Evolutionary conservation across 139 green algal genomes (phyloP), one percentile per base, ranked within the genome.

Genomic region (Micromonas commoda): DNA sequence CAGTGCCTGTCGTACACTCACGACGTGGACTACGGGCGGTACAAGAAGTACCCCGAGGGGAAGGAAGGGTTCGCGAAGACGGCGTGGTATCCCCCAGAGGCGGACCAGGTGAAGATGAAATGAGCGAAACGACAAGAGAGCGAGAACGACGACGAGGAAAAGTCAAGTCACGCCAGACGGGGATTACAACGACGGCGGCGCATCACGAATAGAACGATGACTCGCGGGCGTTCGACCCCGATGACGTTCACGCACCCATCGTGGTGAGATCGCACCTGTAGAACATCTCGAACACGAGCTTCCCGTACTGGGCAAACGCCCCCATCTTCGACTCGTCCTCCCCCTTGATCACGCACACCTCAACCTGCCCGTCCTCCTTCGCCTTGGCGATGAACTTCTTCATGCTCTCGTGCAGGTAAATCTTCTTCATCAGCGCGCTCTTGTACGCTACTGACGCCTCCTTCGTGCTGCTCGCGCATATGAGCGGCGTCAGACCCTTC

Each of bases 1-100:
- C 5, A 72, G 63, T 80, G 74, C 38, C 32, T 80, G 24, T 64
- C 28, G 2, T 80, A 73, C 33, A 80, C 74, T n/a, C 74, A 80
- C 38, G 74, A 80, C 54, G 6, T 33, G 57, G 74, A 80, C 74
- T 72, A 73, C 35, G 28, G 29, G 57, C 38, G 28, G 5, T 71
- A 63, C n/a, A 80, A 80, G 54, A 57, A 9, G 45, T 57, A 57
- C 45, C 45, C 45, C 9, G 9, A 54, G 9, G 68, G 35, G 31
- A 24, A 54, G 32, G 35, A 76, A 28, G 31, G 34, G 68, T 76
- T 64, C 37, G 35, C 33, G n/a, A 5, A 37, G 51, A 66, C 23
- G n/a, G 39, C 71, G 39, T 77, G 71, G 71, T 77, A 63, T 29
- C 71, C 71, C 24, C 71, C 71, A 24, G 28, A 19, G 60, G 26